Base-by-base conservation (phyloP, 2,329 filamentous ascomycete genomes). In the Xylaria sp. region DNA sequence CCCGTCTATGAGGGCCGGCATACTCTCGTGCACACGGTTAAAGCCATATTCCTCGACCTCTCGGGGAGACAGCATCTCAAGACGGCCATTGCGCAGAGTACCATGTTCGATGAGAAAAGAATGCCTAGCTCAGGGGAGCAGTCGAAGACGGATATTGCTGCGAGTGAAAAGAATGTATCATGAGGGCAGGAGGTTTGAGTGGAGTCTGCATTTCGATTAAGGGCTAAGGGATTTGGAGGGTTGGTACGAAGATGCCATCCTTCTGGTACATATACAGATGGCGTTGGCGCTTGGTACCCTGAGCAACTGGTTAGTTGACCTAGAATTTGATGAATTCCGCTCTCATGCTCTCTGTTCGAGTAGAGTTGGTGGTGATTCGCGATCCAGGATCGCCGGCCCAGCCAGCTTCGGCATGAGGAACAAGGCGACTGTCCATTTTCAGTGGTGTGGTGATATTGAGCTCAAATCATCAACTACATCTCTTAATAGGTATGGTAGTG, bases 1-100 rank as follows among this genome's bases (percentile, higher is more conserved):
- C 92, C 92, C 5, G 76, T 94, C 1, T 94, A 83, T 73, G 91
- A 96, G 71, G 90, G 91, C 0, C 77, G 92, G 1, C 74, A 79
- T 58, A 92, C 88, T 1, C 85, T 90, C 59, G 70, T 72, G 0
- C 76, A 82, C 55, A 90, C 87, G 0, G 73, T 83, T 62, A 84
- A 81, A 70, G 77, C 80, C 34, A 88, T 92, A 64, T 79, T 74
- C 47, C 68, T 79, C 58, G 89, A 92, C 72, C 59, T 89, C 6
- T 81, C 75, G 1, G 80, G 79, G 23, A 76, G 71, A 65, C 73
- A 69, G 54, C 70, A 71, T 19, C 69, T 69, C 16, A 66, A 59
- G 53, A 57, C 64, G 1, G 69, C 71, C 3, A 67, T 72, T n/a
- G 70, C 70, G 1, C 68, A 71, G 52, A 62, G 68, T 30, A 61